Percentiles rank a stretch among this genome's conserved stretches.
Conservation (phyloP, 257 asterid genomes). For the Solanum medicagineum region DNA sequence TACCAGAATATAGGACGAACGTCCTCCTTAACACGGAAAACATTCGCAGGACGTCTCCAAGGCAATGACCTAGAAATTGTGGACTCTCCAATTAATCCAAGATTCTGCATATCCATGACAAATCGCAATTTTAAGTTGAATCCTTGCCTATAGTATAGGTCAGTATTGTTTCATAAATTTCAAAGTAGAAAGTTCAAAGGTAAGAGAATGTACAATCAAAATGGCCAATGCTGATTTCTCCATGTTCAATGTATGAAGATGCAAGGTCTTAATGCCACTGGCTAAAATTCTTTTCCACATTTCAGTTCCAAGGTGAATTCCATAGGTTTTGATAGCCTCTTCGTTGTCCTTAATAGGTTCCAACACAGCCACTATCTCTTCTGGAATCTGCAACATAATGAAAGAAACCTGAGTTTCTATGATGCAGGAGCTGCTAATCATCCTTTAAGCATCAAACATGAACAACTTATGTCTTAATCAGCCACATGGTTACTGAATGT, state of each 20-base stretch:
- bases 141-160: neutral
- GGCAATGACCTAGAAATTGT: constrained; percentile 81
- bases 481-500: neutral
- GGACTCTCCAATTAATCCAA: constrained; percentile 87
- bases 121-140: neutral
- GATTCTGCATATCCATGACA: constrained; percentile 49
- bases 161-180: constrained; percentile 1
- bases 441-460: neutral
- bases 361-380: constrained; percentile 84
- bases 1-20: constrained; percentile 98
- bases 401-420: neutral
- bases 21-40: constrained; percentile 67
- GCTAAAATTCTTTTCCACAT: constrained; percentile 97
- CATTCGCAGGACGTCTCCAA: constrained; percentile 92
- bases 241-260: constrained; percentile 90
- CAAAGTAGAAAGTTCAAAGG: neutral
- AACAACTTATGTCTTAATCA: neutral
- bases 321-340: constrained; percentile 94
- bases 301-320: constrained; percentile 92
- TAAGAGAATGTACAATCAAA: constrained; percentile 49
- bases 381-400: constrained; percentile 44
- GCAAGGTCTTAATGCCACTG: constrained; percentile 75
- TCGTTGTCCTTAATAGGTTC: constrained; percentile 98
- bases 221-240: constrained; percentile 96
- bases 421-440: neutral